Conservation (phyloP, 1,139 yeast species). For the Debaryomyces sp. region DNA sequence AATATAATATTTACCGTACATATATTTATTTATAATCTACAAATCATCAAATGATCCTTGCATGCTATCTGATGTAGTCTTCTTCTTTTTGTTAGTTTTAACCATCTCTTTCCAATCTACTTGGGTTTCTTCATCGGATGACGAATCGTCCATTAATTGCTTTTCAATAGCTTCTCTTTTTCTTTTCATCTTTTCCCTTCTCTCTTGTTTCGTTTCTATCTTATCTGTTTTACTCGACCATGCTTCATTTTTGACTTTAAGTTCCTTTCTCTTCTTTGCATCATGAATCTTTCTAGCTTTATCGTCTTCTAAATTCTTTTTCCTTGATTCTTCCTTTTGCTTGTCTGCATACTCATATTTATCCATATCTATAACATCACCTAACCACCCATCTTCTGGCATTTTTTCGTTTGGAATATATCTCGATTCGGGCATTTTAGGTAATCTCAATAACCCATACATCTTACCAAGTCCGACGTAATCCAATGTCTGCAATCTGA, state of each 20-base stretch:
- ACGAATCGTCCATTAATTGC: constrained; percentile 49
- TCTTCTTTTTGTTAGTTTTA: constrained; percentile 61
- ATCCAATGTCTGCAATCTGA: constrained; percentile 72
- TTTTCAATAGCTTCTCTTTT: constrained; percentile 66
- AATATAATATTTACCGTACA: constrained; percentile 20
- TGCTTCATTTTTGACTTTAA: constrained; percentile 60
- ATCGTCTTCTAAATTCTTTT: constrained; percentile 56
- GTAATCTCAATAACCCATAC: constrained; percentile 82
- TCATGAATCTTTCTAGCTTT: constrained; percentile 46
- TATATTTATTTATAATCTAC: constrained; percentile 25
- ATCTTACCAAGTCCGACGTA: constrained; percentile 71
- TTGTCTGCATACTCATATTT: constrained; percentile 63
- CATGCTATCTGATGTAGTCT: constrained; percentile 33
- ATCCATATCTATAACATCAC: constrained; percentile 64
- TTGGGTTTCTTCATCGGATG: constrained; percentile 56
- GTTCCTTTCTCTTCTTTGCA: constrained; percentile 51
- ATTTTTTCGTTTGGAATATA: constrained; percentile 48
- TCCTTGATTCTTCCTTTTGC: constrained; percentile 63
- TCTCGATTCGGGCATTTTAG: constrained; percentile 90
- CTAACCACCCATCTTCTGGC: constrained; percentile 76
- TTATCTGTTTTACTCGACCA: constrained; percentile 77
- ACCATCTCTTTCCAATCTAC: constrained; percentile 91
- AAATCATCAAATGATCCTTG: constrained; percentile 77
- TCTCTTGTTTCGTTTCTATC: constrained; percentile 63
- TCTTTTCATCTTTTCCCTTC: constrained; percentile 65